Evolutionary conservation across 352 stramenopile species (phyloP).

Genomic region (Bremia lactucae): DNA sequence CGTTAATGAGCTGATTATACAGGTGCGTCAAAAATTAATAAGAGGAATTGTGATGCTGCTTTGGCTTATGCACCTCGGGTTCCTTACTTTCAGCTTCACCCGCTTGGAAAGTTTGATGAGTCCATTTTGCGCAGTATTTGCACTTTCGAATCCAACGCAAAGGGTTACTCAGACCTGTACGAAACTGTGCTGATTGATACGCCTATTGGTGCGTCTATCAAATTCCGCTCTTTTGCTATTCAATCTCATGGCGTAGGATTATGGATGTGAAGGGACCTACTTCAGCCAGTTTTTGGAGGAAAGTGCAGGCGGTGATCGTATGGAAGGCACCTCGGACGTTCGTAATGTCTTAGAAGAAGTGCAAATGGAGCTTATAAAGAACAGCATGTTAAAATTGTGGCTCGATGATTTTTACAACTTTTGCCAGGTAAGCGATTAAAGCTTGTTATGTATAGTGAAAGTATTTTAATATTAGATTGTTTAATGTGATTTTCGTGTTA

Average conservation of each 20-base stretch:
- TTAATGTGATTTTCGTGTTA: not conserved
- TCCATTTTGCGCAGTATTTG: constrained; percentile 98
- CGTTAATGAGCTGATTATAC: constrained; percentile 95
- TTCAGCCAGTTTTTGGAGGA: constrained; percentile 97
- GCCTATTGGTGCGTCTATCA: constrained; percentile 73
- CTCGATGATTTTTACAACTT: constrained; percentile 92
- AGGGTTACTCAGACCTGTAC: constrained; percentile 98
- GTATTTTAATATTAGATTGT: too few species aligned
- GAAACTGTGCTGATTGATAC: constrained; percentile 99
- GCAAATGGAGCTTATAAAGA: constrained; percentile 99
- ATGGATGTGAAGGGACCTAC: constrained; percentile 85
- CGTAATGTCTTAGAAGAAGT: constrained; percentile 97
- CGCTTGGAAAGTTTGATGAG: constrained; percentile 97
- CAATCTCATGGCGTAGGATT: not conserved
- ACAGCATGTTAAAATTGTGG: constrained; percentile 97
- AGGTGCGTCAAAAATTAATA: constrained; percentile 32
- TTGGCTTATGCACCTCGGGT: constrained; percentile 1
- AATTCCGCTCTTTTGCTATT: not conserved
- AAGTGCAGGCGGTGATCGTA: constrained; percentile 70
- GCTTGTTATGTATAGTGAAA: too few species aligned
- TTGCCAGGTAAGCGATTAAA: constrained; percentile 47
- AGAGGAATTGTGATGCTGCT: not conserved
- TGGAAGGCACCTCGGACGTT: constrained; percentile 82
- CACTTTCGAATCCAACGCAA: constrained; percentile 94
- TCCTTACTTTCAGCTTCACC: constrained; percentile 84